Conservation (phyloP, 345 rosid species). For the Crucihimalaya himalaica region DNA sequence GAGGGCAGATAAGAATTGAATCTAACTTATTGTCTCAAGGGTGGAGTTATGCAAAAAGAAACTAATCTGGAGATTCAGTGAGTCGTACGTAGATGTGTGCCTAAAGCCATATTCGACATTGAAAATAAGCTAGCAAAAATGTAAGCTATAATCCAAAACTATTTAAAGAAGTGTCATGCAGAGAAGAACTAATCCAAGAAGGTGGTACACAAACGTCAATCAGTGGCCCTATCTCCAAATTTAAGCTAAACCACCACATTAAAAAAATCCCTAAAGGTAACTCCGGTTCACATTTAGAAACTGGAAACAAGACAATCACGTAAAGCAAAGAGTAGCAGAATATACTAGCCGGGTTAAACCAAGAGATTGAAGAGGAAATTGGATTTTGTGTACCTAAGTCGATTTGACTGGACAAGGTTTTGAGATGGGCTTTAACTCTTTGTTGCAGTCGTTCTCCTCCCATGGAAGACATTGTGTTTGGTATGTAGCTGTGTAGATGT, state of each 20-base stretch:
- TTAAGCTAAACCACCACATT: background rate
- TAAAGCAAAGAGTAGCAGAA: background rate
- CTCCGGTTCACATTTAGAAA: background rate
- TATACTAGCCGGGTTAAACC: background rate
- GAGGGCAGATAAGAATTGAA: background rate
- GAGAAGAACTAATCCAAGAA: background rate
- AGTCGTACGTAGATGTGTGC: background rate
- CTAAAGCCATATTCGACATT: background rate
- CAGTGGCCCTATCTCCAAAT: background rate
- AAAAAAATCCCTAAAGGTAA: background rate
- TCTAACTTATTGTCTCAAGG: background rate
- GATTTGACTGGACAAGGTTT: slow-evolving; percentile 58
- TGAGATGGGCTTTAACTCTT: slow-evolving; percentile 70
- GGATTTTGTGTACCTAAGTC: slow-evolving; percentile 58
- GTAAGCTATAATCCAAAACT: background rate
- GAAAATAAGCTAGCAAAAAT: background rate
- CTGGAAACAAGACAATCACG: background rate
- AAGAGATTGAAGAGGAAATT: slow-evolving; percentile 18
- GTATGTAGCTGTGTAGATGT: slow-evolving; percentile 47
- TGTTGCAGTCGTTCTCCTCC: slow-evolving; percentile 72
- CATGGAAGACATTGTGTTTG: slow-evolving; percentile 44
- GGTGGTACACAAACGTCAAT: background rate
- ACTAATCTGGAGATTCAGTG: background rate
- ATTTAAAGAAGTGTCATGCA: background rate
- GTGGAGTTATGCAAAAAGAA: slow-evolving; percentile 4